Base-by-base conservation (phyloP, 1,284 basidiomycete species). In the Naganishia sp. region DNA sequence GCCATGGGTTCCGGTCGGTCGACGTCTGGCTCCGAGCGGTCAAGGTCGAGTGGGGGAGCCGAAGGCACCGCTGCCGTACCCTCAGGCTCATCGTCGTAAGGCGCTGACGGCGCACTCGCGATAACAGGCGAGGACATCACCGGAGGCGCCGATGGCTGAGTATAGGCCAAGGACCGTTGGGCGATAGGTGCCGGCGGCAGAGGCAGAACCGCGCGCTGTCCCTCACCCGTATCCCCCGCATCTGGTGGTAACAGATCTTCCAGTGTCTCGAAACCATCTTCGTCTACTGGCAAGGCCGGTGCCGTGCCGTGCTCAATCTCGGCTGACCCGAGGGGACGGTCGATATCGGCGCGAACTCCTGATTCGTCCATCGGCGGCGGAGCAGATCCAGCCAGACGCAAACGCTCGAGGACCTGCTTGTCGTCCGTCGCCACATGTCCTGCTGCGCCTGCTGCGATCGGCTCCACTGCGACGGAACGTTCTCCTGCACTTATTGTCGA, bases 401-500 rank as follows among this genome's bases (percentile, higher is more conserved):
- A 48, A 25, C 72, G 71, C 63, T 80, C 79, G 25, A 80, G 56
- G 13, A 76, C 72, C 7, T 71, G 67, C 69, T 80, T 80, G 67
- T 80, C 79, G 68, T 79, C 79, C 44, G 79, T 80, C 3, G 79
- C 79, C 25, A 78, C 69, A 70, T 80, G 79, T 54, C 64, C 7
- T 55, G 65, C 13, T 50, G 69, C 11, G 49, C 48, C 54, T 53
- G 61, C 31, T 5, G 52, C 23, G 11, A 42, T 18, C 23, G 33
- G 55, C 15, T 23, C 23, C 10, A 57, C 21, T 6, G 23, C 43
- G 15, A n/a, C 28, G 3, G 33, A 23, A 28, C 18, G 3, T 16
- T 25, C 36, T 23, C 25, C 16, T 5, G 25, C 36, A 10, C 25
- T 16, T 21, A 46, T n/a, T 15, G 28, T 16, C 25, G 42, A 31